Evolutionary conservation across 768 basidiomycete species (phyloP).

Genomic region (Tulasnella sp.): DNA sequence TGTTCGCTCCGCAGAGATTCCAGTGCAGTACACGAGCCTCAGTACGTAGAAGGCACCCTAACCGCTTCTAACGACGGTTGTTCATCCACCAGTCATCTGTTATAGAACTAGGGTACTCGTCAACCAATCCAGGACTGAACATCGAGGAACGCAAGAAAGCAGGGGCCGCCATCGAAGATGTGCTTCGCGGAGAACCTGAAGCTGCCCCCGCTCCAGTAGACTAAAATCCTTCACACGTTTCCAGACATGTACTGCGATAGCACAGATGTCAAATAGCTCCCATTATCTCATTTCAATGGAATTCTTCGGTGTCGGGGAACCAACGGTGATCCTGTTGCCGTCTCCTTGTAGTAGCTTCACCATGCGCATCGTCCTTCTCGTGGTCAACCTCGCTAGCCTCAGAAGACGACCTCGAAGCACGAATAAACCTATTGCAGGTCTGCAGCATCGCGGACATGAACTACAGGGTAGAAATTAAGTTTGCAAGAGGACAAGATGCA

Average conservation of each 20-base stretch:
- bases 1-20: slow-evolving; percentile 51
- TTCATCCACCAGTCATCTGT: neutral
- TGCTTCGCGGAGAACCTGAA: slow-evolving; percentile 59
- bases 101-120: slow-evolving; percentile 68
- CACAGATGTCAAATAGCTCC: neutral
- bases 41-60: slow-evolving; percentile 43
- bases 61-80: neutral
- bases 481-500: neutral
- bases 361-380: neutral
- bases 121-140: slow-evolving; percentile 47
- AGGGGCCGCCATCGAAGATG: slow-evolving; percentile 58
- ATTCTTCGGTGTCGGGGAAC: slow-evolving; percentile 8
- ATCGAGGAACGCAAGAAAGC: slow-evolving; percentile 56
- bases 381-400: neutral
- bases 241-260: neutral
- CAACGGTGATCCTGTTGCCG: neutral
- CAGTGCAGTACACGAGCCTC: slow-evolving; percentile 63
- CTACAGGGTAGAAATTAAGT: neutral
- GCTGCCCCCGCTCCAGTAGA: slow-evolving; percentile 61
- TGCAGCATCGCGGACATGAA: neutral
- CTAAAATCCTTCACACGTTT: slow-evolving; percentile 29
- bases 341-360: neutral
- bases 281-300: neutral
- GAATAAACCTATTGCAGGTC: neutral
- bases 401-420: neutral